phyloP scores from a whole-genome alignment of 1,284 basidiomycete genomes.

The Trametes versicolor region DNA sequence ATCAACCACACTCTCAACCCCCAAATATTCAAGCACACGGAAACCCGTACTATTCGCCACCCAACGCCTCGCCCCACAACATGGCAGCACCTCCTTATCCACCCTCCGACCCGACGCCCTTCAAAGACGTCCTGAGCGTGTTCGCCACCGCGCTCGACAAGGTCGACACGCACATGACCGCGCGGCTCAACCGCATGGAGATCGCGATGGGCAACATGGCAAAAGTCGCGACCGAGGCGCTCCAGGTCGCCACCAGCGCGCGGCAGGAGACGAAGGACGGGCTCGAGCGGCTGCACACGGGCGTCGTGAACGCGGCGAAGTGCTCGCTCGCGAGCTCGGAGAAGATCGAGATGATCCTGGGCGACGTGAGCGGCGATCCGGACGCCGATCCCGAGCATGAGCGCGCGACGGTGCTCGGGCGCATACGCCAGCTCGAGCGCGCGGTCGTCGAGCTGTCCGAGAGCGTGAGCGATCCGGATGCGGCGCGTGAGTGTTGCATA shows the following conservation, averaged over 20 bases:
- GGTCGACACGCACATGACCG: conserved; percentile 5
- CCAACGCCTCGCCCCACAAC: too few species aligned
- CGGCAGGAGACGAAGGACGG: conserved; percentile 24
- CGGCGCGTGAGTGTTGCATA: conserved; percentile 16
- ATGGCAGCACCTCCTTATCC: conserved; percentile 11
- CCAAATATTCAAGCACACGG: too few species aligned
- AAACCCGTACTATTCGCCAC: too few species aligned
- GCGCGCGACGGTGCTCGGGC: conserved; percentile 17
- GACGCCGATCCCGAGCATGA: not conserved
- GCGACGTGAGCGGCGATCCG: conserved; percentile 6
- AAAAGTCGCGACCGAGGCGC: conserved; percentile 16
- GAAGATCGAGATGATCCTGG: conserved; percentile 16
- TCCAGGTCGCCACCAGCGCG: conserved; percentile 11
- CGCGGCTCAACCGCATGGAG: conserved; percentile 23
- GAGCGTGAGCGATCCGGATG: conserved; percentile 31
- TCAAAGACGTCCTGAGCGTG: conserved; percentile 16
- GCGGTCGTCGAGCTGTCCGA: conserved; percentile 26
- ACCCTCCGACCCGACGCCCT: conserved; percentile 6
- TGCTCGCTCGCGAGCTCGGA: conserved; percentile 13
- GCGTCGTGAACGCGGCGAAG: conserved; percentile 13
- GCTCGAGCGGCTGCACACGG: conserved; percentile 11
- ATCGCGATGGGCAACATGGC: conserved; percentile 17
- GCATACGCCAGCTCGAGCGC: conserved; percentile 28
- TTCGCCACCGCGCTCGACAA: conserved; percentile 10
- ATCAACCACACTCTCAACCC: too few species aligned